phyloP scores from a whole-genome alignment of 179 eudicot genomes.

The Sideroxylon spinosum region DNA sequence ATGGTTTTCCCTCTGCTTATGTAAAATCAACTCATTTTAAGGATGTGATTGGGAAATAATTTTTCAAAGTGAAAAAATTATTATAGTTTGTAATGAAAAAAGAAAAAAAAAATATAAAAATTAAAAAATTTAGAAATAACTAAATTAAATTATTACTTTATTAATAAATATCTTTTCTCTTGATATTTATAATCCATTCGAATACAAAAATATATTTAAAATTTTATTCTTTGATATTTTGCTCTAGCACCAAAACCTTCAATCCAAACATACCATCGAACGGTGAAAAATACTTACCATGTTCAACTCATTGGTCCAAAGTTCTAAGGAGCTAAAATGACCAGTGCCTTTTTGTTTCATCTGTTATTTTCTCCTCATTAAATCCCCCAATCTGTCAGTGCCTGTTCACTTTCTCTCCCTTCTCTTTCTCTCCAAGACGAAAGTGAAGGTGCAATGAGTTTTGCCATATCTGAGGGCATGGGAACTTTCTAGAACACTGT shows the following conservation, averaged over 20 bases:
- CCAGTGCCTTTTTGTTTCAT: conserved; percentile 7
- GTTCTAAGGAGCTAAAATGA: conserved; percentile 14
- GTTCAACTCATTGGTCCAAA: conserved; percentile 13
- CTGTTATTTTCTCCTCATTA: conserved; percentile 16
- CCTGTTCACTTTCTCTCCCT: conserved; percentile 6
- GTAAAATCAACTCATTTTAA: background rate
- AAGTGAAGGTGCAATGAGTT: conserved; percentile 17
- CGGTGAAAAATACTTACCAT: conserved; percentile 17
- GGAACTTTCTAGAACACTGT: conserved; percentile 16
- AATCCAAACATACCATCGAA: too few species aligned
- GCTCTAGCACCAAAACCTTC: too few species aligned
- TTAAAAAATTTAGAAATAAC: too few species aligned
- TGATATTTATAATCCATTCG: too few species aligned
- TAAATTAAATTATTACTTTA: too few species aligned
- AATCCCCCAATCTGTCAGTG: background rate
- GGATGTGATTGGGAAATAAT: too few species aligned
- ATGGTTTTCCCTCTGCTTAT: background rate
- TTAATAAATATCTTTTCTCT: too few species aligned
- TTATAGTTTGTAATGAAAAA: too few species aligned
- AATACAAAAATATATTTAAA: too few species aligned
- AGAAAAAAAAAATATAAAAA: too few species aligned
- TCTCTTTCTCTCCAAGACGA: conserved; percentile 13
- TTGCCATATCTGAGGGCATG: conserved; percentile 13
- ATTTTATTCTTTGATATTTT: too few species aligned
- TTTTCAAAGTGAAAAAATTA: too few species aligned